Percentiles rank a stretch among this genome's conserved stretches.
Conservation (phyloP, 2,329 filamentous ascomycete genomes). For the Onygenales sp. region DNA sequence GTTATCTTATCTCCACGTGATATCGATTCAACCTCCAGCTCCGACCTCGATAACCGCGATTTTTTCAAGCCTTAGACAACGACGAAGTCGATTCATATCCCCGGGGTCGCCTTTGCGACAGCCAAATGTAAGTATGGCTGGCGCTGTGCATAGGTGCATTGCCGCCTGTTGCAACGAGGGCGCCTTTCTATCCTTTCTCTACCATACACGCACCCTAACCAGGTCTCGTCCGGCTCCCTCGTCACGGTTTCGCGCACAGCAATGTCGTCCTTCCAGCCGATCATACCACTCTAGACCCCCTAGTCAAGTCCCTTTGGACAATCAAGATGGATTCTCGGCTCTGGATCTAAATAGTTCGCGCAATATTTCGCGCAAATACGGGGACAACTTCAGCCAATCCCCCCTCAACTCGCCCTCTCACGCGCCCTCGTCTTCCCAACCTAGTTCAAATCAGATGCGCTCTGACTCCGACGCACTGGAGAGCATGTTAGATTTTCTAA, state of each 20-base stretch:
- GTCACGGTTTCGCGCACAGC: neutral
- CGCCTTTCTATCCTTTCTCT: constrained; percentile 56
- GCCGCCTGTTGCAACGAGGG: constrained; percentile 16
- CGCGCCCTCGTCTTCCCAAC: too few relatives aligned
- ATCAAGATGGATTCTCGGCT: neutral
- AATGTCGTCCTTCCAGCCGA: neutral
- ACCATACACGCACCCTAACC: constrained; percentile 57
- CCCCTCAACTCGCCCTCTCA: too few relatives aligned
- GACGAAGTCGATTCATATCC: too few relatives aligned
- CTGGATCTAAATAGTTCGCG: too few relatives aligned
- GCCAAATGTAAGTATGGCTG: constrained; percentile 17
- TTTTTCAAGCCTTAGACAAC: neutral
- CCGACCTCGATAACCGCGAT: neutral
- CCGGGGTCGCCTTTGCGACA: constrained; percentile 1
- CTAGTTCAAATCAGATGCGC: too few relatives aligned
- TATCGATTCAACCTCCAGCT: neutral
- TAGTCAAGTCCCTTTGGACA: neutral
- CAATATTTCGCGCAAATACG: too few relatives aligned
- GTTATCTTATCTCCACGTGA: neutral
- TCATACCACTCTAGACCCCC: neutral
- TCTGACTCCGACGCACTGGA: too few relatives aligned
- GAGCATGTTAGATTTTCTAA: too few relatives aligned
- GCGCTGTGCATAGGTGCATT: constrained; percentile 23
- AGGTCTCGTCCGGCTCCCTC: neutral
- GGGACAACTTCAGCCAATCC: too few relatives aligned